Conservation (phyloP, 140 eudicot genomes). For the Ambrosia hybrid region DNA sequence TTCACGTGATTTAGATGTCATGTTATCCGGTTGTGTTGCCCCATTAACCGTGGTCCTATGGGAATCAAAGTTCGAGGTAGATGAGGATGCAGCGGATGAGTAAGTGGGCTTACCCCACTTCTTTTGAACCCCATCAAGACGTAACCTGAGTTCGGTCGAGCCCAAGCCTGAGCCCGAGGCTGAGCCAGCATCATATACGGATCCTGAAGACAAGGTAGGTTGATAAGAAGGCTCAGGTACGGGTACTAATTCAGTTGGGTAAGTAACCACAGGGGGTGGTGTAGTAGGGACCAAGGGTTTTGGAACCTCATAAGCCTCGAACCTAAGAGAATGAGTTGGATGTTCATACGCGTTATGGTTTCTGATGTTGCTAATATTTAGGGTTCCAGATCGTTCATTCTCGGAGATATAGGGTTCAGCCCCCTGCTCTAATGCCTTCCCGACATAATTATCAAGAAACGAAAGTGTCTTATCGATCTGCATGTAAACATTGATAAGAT, state of each 20-base stretch:
- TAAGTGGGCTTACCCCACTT: constrained; percentile 87
- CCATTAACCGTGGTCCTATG: constrained; percentile 45
- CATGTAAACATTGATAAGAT: constrained; percentile 13
- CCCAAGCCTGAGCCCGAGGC: constrained; percentile 26
- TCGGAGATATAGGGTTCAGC: too few relatives aligned
- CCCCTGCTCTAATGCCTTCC: too few relatives aligned
- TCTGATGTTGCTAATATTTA: too few relatives aligned
- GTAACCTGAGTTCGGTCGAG: constrained; percentile 65
- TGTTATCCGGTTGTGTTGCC: constrained; percentile 38
- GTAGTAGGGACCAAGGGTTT: constrained; percentile 62
- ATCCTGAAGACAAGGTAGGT: constrained; percentile 37
- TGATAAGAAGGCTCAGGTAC: constrained; percentile 59
- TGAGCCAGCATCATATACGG: constrained; percentile 52
- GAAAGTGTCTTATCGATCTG: constrained; percentile 83
- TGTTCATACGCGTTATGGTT: too few relatives aligned
- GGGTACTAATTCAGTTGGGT: constrained; percentile 77
- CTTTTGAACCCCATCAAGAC: constrained; percentile 92
- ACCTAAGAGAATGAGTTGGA: too few relatives aligned
- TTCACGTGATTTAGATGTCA: constrained; percentile 43
- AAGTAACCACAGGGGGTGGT: constrained; percentile 40
- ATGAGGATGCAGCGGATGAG: constrained; percentile 70
- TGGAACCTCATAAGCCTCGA: too few relatives aligned
- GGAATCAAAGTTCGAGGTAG: constrained; percentile 58
- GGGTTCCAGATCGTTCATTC: too few relatives aligned
- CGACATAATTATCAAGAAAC: constrained; percentile 73